Evolutionary conservation across 169 alveolate species (phyloP).

Genomic region (Eimeria maxima): DNA sequence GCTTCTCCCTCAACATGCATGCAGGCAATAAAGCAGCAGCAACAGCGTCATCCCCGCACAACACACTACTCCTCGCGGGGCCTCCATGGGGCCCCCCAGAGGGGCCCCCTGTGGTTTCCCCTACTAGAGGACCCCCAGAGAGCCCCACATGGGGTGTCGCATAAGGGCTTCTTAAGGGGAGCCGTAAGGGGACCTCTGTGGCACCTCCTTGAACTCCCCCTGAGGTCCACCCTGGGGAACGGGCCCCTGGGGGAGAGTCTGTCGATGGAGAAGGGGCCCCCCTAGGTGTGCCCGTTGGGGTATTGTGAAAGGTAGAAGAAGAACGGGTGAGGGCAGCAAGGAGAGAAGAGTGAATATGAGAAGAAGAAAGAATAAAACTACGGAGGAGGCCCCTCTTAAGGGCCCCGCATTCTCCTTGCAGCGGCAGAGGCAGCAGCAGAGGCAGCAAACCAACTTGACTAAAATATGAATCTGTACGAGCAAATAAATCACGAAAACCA

Average conservation of each 20-base stretch:
- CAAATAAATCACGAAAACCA: neutral
- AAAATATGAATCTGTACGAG: neutral
- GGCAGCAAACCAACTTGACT: neutral
- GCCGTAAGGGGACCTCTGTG: too few relatives aligned
- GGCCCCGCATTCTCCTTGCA: slow-evolving; percentile 10
- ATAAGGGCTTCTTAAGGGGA: too few relatives aligned
- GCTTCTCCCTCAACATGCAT: neutral
- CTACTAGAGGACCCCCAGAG: slow-evolving; percentile 1
- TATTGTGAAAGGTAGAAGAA: neutral
- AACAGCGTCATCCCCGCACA: neutral
- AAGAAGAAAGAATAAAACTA: neutral
- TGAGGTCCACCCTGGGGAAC: too few relatives aligned
- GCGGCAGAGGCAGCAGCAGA: slow-evolving; percentile 6
- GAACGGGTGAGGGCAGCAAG: neutral
- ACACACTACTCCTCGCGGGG: slow-evolving; percentile 26
- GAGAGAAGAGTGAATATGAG: neutral
- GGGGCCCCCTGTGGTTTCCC: neutral
- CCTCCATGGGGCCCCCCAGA: slow-evolving; percentile 12
- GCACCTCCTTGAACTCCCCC: too few relatives aligned
- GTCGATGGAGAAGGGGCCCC: neutral
- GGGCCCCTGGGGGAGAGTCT: too few relatives aligned
- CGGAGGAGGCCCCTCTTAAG: slow-evolving; percentile 25
- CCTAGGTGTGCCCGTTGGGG: too few relatives aligned
- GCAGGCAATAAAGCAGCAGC: slow-evolving; percentile 9
- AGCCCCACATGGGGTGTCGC: neutral